phyloP scores from a whole-genome alignment of 345 rosid species.

The Tarenaya hassleriana region DNA sequence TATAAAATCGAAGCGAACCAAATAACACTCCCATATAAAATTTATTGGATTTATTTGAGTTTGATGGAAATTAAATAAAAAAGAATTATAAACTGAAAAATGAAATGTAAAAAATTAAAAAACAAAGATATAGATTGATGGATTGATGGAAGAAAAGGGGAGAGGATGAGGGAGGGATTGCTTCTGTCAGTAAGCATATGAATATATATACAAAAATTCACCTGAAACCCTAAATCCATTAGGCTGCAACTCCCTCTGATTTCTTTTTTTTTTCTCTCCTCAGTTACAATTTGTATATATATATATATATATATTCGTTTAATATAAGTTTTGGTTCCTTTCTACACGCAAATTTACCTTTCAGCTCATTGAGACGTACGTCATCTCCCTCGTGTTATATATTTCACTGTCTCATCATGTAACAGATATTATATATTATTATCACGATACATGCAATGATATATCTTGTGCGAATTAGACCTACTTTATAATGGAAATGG shows the following conservation, averaged over 20 bases:
- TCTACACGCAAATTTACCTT: constrained; percentile 27
- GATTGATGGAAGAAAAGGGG: constrained; percentile 11
- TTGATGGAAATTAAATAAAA: too few species aligned
- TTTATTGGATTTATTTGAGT: too few species aligned
- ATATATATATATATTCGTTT: constrained; percentile 12
- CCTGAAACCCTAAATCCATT: constrained; percentile 20
- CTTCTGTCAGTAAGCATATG: constrained; percentile 37
- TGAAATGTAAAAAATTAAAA: constrained; percentile 1
- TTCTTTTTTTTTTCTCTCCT: not conserved
- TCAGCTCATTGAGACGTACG: constrained; percentile 26
- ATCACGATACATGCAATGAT: too few species aligned
- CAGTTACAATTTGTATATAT: not conserved
- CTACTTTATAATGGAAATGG: too few species aligned
- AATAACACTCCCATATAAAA: too few species aligned
- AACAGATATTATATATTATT: too few species aligned
- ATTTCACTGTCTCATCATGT: constrained; percentile 29
- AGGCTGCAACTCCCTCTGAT: not conserved
- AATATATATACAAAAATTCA: constrained; percentile 12
- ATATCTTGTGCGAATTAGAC: too few species aligned
- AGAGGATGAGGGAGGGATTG: constrained; percentile 31
- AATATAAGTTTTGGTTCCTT: constrained; percentile 14
- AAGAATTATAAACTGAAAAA: too few species aligned
- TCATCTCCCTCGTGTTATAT: constrained; percentile 20
- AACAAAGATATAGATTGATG: constrained; percentile 12
- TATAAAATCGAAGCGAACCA: too few species aligned